Percentiles rank a stretch among this genome's conserved stretches.
Conservation (phyloP, 257 asterid species). For the Solanum bukasovii region DNA sequence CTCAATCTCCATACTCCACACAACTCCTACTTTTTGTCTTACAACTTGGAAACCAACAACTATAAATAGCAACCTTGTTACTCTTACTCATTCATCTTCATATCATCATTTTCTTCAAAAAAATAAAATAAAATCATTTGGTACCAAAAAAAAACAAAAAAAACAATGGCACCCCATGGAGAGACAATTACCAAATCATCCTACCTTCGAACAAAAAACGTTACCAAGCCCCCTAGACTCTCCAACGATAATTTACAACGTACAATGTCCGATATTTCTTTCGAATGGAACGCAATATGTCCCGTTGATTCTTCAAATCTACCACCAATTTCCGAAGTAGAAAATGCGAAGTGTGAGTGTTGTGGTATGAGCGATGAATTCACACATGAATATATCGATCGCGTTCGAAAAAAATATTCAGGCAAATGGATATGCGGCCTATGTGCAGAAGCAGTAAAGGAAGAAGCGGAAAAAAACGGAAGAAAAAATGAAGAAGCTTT, state of each 20-base stretch:
- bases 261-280: slow-evolving; percentile 7
- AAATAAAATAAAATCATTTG: not conserved
- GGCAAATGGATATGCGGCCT: slow-evolving; percentile 15
- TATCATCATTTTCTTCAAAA: not conserved
- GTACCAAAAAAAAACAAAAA: no score
- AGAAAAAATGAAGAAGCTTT: slow-evolving; percentile 7
- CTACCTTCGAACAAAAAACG: not conserved
- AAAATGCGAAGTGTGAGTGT: slow-evolving; percentile 9
- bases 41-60: not conserved
- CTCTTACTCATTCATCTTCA: not conserved
- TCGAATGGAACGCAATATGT: not conserved
- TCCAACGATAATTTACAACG: not conserved
- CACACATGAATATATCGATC: slow-evolving; percentile 5
- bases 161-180: slow-evolving; percentile 1
- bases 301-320: not conserved
- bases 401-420: not conserved
- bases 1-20: not conserved
- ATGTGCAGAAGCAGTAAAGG: slow-evolving; percentile 12
- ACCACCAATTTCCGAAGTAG: slow-evolving; percentile 9
- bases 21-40: not conserved
- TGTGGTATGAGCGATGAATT: slow-evolving; percentile 18
- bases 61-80: not conserved
- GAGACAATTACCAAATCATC: not conserved
- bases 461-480: slow-evolving; percentile 11
- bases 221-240: not conserved